phyloP scores from a whole-genome alignment of 148 eudicot species.

The Vaccinium corymbosum region DNA sequence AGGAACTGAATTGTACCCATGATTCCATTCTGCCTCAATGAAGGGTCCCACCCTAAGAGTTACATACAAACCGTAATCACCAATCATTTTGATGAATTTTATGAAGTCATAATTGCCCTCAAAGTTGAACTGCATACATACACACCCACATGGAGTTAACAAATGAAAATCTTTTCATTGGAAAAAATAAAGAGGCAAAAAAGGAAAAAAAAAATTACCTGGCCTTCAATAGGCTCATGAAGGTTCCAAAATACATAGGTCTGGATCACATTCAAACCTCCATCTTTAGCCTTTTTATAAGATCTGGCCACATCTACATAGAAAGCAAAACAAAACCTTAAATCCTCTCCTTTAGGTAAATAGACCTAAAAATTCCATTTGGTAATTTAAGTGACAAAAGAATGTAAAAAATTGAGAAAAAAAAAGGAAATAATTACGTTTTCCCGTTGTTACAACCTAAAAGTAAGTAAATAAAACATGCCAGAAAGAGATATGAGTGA shows the following conservation, averaged over 20 bases:
- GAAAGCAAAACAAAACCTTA: not conserved
- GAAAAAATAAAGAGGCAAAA: not conserved
- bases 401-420: not conserved
- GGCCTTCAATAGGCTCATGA: slow-evolving; percentile 57
- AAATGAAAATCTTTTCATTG: not conserved
- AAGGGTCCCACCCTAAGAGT: slow-evolving; percentile 74
- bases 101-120: slow-evolving; percentile 61
- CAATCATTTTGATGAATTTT: slow-evolving; percentile 56
- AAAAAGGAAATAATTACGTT: not conserved
- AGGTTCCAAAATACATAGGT: slow-evolving; percentile 65
- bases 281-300: slow-evolving; percentile 46
- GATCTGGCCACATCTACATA: slow-evolving; percentile 46
- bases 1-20: slow-evolving; percentile 43
- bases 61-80: slow-evolving; percentile 55
- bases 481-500: not conserved
- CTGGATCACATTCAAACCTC: slow-evolving; percentile 52
- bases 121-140: slow-evolving; percentile 51
- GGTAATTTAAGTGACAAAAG: not conserved
- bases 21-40: slow-evolving; percentile 84
- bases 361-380: not conserved
- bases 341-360: not conserved
- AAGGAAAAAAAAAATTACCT: slow-evolving; percentile 29
- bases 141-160: not conserved
- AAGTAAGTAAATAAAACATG: not conserved
- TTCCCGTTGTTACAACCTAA: not conserved